A percentile compares a stretch with the other conserved stretches of the same genome.
Conservation (phyloP, 805 yeast species). For the Monosporozyma siamensis region DNA sequence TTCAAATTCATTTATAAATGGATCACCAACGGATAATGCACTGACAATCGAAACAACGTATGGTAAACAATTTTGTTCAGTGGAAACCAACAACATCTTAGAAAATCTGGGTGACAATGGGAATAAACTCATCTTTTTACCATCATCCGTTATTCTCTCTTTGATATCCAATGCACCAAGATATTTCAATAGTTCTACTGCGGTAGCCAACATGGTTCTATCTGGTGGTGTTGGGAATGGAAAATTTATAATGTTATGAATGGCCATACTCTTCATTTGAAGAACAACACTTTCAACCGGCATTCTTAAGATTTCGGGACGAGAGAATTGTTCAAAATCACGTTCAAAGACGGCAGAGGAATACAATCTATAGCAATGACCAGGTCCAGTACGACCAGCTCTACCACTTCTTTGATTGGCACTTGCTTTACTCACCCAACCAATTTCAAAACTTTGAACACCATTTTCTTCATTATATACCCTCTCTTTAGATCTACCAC, state of each 20-base stretch:
- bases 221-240: constrained; percentile 96
- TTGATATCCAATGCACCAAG: constrained; percentile 65
- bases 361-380: constrained; percentile 85
- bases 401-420: constrained; percentile 94
- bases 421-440: constrained; percentile 91
- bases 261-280: constrained; percentile 95
- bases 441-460: constrained; percentile 84
- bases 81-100: constrained; percentile 79
- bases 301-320: constrained; percentile 88
- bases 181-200: constrained; percentile 56
- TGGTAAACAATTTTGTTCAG: constrained; percentile 77
- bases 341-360: constrained; percentile 91
- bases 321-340: constrained; percentile 71
- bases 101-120: constrained; percentile 93
- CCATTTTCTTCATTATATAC: constrained; percentile 74
- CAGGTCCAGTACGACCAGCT: constrained; percentile 98
- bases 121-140: constrained; percentile 78
- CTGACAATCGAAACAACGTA: constrained; percentile 89
- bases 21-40: constrained; percentile 88
- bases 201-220: constrained; percentile 45
- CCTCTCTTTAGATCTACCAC: constrained; percentile 90
- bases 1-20: constrained; percentile 69
- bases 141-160: constrained; percentile 61
- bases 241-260: constrained; percentile 79
- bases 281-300: constrained; percentile 94